These are phyloP conservation scores for Linnemannia exigua DNA, from an alignment of 192 early-diverging fungal genomes.

Conservation along the genomic window DNA sequence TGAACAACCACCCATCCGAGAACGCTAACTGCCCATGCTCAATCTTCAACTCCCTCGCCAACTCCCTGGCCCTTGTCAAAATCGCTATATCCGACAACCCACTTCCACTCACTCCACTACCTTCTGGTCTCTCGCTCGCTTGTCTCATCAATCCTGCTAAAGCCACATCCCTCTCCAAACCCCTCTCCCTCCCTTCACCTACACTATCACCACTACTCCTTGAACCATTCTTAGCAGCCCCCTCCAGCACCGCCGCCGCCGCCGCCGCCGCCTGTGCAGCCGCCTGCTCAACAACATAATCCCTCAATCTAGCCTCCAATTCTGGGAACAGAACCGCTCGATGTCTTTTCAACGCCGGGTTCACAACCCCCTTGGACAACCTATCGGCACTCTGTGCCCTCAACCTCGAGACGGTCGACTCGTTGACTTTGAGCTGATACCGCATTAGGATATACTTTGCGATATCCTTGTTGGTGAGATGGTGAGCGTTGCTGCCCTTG, in stretches of 20 bases:
- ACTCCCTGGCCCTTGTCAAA: constrained; percentile 34
- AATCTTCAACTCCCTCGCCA: constrained; percentile 30
- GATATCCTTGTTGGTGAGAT: constrained; percentile 29
- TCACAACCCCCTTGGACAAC: constrained; percentile 29
- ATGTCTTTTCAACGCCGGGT: constrained; percentile 49
- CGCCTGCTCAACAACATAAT: constrained; percentile 30
- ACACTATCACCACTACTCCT: too few species aligned
- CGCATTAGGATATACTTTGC: constrained; percentile 27
- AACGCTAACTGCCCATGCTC: constrained; percentile 30
- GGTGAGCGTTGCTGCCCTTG: background rate
- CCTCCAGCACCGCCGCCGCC: too few species aligned
- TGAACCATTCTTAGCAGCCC: too few species aligned
- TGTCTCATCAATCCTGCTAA: too few species aligned
- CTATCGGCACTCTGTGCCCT: background rate
- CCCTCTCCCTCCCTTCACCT: too few species aligned
- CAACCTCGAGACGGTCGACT: constrained; percentile 45
- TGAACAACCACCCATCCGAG: constrained; percentile 56
- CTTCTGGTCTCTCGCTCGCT: too few species aligned
- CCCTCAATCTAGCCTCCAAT: constrained; percentile 41
- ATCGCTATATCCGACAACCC: constrained; percentile 40
- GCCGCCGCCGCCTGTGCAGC: too few species aligned
- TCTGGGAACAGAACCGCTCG: constrained; percentile 46
- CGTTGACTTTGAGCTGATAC: constrained; percentile 46
- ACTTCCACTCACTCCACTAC: constrained; percentile 1
- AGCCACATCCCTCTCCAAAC: background rate